Evolutionary conservation across 2,329 filamentous ascomycete genomes (phyloP).

Genomic region (Camillea tinctor): DNA sequence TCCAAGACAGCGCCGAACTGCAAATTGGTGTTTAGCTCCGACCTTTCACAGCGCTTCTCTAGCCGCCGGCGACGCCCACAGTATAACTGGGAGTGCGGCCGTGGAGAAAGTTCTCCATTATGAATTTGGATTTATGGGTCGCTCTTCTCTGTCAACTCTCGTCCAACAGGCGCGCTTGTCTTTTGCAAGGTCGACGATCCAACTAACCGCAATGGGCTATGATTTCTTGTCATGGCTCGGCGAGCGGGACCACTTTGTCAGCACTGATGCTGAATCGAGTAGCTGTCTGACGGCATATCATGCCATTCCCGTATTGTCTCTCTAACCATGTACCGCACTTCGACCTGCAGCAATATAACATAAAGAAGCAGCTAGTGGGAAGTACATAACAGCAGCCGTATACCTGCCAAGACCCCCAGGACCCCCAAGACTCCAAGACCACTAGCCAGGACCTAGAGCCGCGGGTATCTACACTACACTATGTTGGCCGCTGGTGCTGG

Average conservation of each 20-base stretch:
- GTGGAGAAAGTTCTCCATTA: slow-evolving; percentile 28
- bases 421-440: not conserved
- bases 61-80: slow-evolving; percentile 38
- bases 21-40: slow-evolving; percentile 33
- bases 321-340: not conserved
- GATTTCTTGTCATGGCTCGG: slow-evolving; percentile 14
- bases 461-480: slow-evolving; percentile 10
- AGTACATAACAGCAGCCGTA: not conserved
- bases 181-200: slow-evolving; percentile 9
- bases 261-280: slow-evolving; percentile 10
- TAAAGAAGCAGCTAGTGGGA: not conserved
- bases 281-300: slow-evolving; percentile 1
- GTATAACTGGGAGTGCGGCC: slow-evolving; percentile 22
- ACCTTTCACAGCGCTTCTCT: slow-evolving; percentile 44
- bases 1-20: slow-evolving; percentile 28
- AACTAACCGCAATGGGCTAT: slow-evolving; percentile 12
- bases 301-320: not conserved
- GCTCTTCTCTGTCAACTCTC: slow-evolving; percentile 20
- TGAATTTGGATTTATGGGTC: slow-evolving; percentile 22
- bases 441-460: not conserved
- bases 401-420: not conserved
- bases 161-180: slow-evolving; percentile 13
- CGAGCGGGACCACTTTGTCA: slow-evolving; percentile 21
- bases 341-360: not conserved
- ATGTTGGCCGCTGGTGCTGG: slow-evolving; percentile 3